Base-by-base conservation (phyloP, 345 rosid species). In the Excoecaria agallocha region DNA sequence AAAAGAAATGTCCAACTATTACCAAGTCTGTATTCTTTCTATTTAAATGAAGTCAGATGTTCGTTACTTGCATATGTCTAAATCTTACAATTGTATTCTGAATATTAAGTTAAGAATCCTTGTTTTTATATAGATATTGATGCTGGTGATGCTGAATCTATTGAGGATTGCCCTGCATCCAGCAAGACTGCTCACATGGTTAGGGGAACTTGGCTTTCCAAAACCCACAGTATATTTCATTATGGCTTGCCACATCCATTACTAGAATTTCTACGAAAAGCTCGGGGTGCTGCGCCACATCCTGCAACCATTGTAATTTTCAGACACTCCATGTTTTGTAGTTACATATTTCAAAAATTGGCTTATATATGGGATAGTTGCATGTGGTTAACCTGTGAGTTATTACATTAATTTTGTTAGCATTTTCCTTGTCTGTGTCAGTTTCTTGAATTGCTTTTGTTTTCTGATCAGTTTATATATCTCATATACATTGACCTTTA, bases 181-280 rank as follows among this genome's bases (percentile, higher is more conserved):
- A 78, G 77, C 60, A 83, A 90, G 90, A 84, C 83, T 71, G 66
- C 85, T 78, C 97, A 95, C 86, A 93, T 93, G 99, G 87, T 95
- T 65, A 88, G 98, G 48, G 98, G 94, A 66, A 95, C 98, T 65
- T 95, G 97, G 98, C 81, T 91, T 55, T 93, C 97, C 25, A 85
- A 78, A 24, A 88, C 88, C 77, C 93, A 89, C 54, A 20, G 48
- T 68, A 81, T 89, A 68, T 95, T 95, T 86, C 72, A 85, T 77
- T 95, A 91, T 56, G 97, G 97, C 52, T 85, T 95, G 79, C 99
- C 97, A 72, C 66, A 87, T 74, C 94, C 96, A 10, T 82, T 91
- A 73, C 79, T 93, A 59, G 88, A 90, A 80, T 81, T 76, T 76
- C 82, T 93, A 35, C 84, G 93, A 45, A 83, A 76, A 75, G 91